phyloP scores from a whole-genome alignment of 139 green algal genomes.

The Klebsormidium nitens region DNA sequence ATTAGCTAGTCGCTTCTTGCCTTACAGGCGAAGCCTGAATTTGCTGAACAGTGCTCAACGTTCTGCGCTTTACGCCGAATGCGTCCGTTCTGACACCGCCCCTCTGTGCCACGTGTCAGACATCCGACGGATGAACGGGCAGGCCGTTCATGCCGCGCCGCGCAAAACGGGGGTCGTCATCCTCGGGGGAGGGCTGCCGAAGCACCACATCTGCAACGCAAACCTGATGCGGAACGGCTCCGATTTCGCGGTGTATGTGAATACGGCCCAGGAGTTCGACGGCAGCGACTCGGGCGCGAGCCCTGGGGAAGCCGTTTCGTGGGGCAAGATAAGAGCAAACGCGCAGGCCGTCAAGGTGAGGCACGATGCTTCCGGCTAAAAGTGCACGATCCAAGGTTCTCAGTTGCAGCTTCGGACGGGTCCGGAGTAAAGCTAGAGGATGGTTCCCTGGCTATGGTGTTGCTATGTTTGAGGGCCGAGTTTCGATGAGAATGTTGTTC shows the following conservation, averaged over 20 bases:
- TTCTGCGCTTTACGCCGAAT: too few species aligned
- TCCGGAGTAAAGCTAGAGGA: too few species aligned
- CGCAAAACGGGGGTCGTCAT: constrained; percentile 76
- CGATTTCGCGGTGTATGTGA: constrained; percentile 70
- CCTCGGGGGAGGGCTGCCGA: constrained; percentile 88
- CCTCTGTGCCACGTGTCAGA: constrained; percentile 36
- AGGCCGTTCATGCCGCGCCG: constrained; percentile 50
- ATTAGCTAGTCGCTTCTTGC: too few species aligned
- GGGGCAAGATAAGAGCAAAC: constrained; percentile 92
- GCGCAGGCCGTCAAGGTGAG: constrained; percentile 64
- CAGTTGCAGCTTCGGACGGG: too few species aligned
- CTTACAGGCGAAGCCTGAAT: too few species aligned
- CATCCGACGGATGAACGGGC: constrained; percentile 85
- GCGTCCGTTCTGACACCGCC: not conserved
- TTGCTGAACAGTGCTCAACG: too few species aligned
- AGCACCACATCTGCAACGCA: constrained; percentile 98
- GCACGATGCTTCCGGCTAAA: too few species aligned
- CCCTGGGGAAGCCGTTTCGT: constrained; percentile 93
- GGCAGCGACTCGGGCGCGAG: constrained; percentile 82
- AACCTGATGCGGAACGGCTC: constrained; percentile 98
- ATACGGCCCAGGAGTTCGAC: constrained; percentile 84
- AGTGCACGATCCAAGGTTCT: too few species aligned
- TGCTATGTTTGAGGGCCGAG: not conserved
- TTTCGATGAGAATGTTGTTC: not conserved
- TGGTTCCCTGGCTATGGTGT: not conserved